Percentiles rank a stretch among this genome's conserved stretches.
phyloP scores from a whole-genome alignment of 306 rosid genomes.

The Ochetophila trinervis region DNA sequence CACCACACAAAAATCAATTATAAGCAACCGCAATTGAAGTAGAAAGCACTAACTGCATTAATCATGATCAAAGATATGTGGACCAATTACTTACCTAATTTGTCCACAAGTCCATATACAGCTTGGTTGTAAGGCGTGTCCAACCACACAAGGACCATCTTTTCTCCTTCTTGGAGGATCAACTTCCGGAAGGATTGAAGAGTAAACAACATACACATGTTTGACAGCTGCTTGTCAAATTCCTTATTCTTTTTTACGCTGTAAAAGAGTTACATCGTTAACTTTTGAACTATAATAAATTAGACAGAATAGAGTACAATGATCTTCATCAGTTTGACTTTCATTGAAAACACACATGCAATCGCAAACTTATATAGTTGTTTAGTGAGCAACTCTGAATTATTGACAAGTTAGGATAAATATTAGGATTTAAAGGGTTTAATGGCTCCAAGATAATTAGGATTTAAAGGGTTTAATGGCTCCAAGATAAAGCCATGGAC shows the following conservation, averaged over 20 bases:
- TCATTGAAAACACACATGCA: background rate
- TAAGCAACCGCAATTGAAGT: background rate
- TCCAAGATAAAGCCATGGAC: too few species aligned
- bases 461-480: too few species aligned
- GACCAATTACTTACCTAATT: conserved; percentile 56
- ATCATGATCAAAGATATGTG: conserved; percentile 16
- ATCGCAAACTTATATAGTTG: too few species aligned
- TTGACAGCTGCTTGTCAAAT: conserved; percentile 73
- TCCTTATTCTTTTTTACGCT: conserved; percentile 50
- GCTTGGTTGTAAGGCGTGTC: conserved; percentile 97
- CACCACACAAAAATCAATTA: background rate
- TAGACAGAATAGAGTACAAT: background rate
- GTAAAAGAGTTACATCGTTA: conserved; percentile 28
- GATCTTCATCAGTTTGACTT: background rate
- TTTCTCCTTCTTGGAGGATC: conserved; percentile 98
- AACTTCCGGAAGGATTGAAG: conserved; percentile 79
- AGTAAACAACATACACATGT: conserved; percentile 81
- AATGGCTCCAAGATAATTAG: too few species aligned
- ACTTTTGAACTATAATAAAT: conserved; percentile 17
- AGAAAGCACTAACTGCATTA: conserved; percentile 7
- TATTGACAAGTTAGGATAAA: too few species aligned
- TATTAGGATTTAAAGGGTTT: too few species aligned
- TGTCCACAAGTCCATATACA: conserved; percentile 86
- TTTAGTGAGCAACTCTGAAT: too few species aligned
- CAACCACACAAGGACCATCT: conserved; percentile 87